Evolutionary conservation across 2,329 filamentous ascomycete genomes (phyloP).

Genomic region (Colletotrichum abscissum): DNA sequence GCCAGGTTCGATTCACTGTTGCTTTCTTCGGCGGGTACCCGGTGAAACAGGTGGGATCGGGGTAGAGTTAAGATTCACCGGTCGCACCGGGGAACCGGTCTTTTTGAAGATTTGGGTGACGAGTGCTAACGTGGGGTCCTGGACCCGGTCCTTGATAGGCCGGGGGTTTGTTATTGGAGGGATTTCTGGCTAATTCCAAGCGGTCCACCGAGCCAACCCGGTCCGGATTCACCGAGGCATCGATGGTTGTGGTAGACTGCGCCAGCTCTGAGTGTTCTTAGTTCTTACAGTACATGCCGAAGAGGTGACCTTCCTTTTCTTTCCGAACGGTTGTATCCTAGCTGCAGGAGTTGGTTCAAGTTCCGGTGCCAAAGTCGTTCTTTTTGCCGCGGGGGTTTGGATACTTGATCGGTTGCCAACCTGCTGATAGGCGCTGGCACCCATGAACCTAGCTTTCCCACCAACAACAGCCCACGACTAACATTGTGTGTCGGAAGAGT

Average conservation of each 20-base stretch:
- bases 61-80: slow-evolving; percentile 19
- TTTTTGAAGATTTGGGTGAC: slow-evolving; percentile 15
- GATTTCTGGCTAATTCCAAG: slow-evolving; percentile 2
- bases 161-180: slow-evolving; percentile 22
- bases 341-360: background rate
- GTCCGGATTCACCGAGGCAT: slow-evolving; percentile 24
- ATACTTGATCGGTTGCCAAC: slow-evolving; percentile 28
- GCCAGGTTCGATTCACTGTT: background rate
- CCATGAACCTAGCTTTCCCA: slow-evolving; percentile 25
- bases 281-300: background rate
- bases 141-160: slow-evolving; percentile 25
- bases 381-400: background rate
- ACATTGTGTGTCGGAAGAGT: background rate
- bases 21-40: slow-evolving; percentile 6
- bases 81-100: slow-evolving; percentile 28
- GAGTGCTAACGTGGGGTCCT: slow-evolving; percentile 3
- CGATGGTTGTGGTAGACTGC: background rate
- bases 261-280: background rate
- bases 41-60: slow-evolving; percentile 23
- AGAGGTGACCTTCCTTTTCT: background rate
- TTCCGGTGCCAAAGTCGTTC: background rate
- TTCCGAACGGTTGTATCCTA: background rate
- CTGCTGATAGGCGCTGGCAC: slow-evolving; percentile 13
- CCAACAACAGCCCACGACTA: background rate
- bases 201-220: slow-evolving; percentile 19